These are phyloP conservation scores for Borovskyia barvae DNA, from an alignment of 208 protist genomes.

Conservation along the genomic window DNA sequence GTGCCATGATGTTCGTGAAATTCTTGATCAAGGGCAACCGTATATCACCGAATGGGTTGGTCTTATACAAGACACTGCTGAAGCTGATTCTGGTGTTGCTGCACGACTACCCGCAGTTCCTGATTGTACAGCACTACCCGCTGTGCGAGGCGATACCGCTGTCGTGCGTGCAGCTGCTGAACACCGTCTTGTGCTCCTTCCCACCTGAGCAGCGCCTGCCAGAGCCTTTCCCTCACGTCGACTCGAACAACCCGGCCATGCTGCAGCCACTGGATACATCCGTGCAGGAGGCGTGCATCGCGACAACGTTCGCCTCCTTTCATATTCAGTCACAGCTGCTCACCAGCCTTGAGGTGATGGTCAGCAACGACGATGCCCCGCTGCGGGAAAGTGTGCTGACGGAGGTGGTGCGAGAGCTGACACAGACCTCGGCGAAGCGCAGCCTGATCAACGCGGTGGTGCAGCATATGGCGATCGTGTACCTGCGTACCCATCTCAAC, in stretches of 20 bases:
- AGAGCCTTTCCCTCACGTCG: constrained; percentile 86
- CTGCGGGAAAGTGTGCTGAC: constrained; percentile 29
- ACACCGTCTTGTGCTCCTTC: constrained; percentile 96
- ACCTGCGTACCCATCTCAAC: constrained; percentile 40
- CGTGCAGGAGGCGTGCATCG: constrained; percentile 86
- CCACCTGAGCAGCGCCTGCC: constrained; percentile 96
- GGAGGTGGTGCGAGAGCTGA: constrained; percentile 37
- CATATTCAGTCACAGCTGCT: constrained; percentile 47
- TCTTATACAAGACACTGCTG: constrained; percentile 91
- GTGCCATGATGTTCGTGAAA: constrained; percentile 76
- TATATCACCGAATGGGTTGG: constrained; percentile 66
- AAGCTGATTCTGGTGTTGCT: constrained; percentile 96
- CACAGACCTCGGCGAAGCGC: constrained; percentile 73
- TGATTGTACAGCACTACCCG: constrained; percentile 97
- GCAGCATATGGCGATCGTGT: constrained; percentile 92
- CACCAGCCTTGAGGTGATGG: constrained; percentile 29
- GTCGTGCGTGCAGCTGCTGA: constrained; percentile 97
- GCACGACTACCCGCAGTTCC: constrained; percentile 99
- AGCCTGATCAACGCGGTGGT: constrained; percentile 97
- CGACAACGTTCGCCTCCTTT: constrained; percentile 41
- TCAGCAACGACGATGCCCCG: constrained; percentile 38
- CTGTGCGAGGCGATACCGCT: constrained; percentile 95
- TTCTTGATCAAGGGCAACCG: constrained; percentile 53
- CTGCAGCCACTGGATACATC: constrained; percentile 81
- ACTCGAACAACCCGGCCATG: constrained; percentile 88